Evolutionary conservation across 129 eudicot genomes (phyloP), one percentile per base, ranked within the genome.

Genomic region (Saussurea involucrata): DNA sequence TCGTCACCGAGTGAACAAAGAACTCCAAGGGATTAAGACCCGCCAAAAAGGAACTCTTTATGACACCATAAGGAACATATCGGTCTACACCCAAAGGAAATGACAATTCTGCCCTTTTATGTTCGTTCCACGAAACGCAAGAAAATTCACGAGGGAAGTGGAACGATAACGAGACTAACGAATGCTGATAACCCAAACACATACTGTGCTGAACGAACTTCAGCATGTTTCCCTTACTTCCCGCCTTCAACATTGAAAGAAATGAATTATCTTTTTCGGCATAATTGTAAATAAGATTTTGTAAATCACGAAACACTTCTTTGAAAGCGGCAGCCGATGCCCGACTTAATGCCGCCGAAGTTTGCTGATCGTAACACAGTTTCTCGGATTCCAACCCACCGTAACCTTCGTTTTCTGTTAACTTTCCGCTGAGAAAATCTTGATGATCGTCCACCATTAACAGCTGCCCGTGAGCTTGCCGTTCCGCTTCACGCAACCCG

Each of bases 21-120:
- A 91, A 79, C 77, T 95, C 98, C 3, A 86, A 68, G 11, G 98
- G 98, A 76, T 92, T 95, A 73, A 95, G 80, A 22, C 98, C 98
- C 0, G 84, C 63, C 42, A 89, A 74, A 68, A 82, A 95, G 33
- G 98, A 89, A 60, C 71, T 81, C 49, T 75, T 81, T 27, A 95
- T 81, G 63, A 86, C 86, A 4, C 85, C 90, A 29, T 78, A 91
- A 0, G 98, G 96, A 34, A 92, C 88, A 28, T 87, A 91, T 15
- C 84, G 70, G 12, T 83, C 89, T 17, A 81, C 68, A 31, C 80
- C 74, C n/a, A 77, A 24, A 17, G 72, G 76, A 44, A 80, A 57
- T 68, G 79, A 22, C 55, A 75, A 81, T 20, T 32, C 49, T 55
- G 49, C 58, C 46, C 27, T 72, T 78, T 95, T 95, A 20, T 87